Evolutionary conservation across 129 eudicot species (phyloP).

Genomic region (Helichrysum umbraculigerum): DNA sequence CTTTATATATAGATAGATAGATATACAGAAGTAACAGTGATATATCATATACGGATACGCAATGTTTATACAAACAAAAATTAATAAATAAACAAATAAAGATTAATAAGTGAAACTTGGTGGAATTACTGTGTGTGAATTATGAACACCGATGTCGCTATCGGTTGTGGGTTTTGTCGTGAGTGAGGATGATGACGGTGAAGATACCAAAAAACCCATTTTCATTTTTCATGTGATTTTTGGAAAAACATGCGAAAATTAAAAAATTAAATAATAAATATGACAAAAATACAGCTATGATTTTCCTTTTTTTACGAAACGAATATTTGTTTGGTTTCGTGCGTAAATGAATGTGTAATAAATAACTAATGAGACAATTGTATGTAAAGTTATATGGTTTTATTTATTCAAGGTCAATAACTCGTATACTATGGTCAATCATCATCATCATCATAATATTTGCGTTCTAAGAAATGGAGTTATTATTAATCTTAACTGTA

Average conservation of each 20-base stretch:
- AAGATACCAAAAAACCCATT: slow-evolving; percentile 13
- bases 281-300: neutral
- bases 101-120: slow-evolving; percentile 10
- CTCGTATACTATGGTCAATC: too few species aligned
- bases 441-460: too few species aligned
- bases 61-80: neutral
- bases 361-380: too few species aligned
- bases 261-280: neutral
- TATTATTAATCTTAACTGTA: too few species aligned
- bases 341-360: neutral
- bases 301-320: neutral
- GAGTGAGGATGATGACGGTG: slow-evolving; percentile 25
- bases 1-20: slow-evolving; percentile 11
- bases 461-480: too few species aligned
- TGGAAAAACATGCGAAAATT: too few species aligned
- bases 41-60: neutral
- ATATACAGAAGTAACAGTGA: neutral
- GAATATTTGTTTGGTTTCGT: slow-evolving; percentile 14
- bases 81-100: neutral
- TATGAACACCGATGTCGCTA: slow-evolving; percentile 25
- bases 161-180: slow-evolving; percentile 33
- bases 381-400: too few species aligned
- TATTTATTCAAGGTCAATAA: too few species aligned
- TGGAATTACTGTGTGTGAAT: slow-evolving; percentile 28
- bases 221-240: slow-evolving; percentile 6